A percentile compares a stretch with the other conserved stretches of the same genome.
phyloP scores from a whole-genome alignment of 768 basidiomycete genomes.

The Cubamyces lactineus region DNA sequence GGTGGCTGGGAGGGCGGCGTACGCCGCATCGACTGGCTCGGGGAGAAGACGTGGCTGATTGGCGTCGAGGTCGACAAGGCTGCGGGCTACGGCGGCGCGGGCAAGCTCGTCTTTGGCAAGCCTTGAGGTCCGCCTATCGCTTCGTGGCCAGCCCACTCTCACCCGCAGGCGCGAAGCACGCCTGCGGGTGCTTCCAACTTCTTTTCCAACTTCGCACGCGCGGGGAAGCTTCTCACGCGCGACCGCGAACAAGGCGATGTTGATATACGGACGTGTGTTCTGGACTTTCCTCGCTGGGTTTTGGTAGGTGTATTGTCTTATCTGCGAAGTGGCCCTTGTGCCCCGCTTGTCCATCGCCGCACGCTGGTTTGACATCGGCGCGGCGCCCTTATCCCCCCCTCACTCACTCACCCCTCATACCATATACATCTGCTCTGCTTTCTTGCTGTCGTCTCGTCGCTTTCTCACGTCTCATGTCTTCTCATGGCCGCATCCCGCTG shows the following conservation, averaged over 20 bases:
- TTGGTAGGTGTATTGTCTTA: constrained; percentile 21
- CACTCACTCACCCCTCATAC: background rate
- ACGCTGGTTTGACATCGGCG: constrained; percentile 24
- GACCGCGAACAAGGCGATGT: constrained; percentile 1
- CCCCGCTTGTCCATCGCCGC: constrained; percentile 1
- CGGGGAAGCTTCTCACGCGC: background rate
- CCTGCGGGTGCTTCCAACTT: background rate
- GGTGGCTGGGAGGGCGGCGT: constrained; percentile 75
- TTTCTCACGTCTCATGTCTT: constrained; percentile 1
- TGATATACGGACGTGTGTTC: constrained; percentile 22
- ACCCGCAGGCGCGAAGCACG: background rate
- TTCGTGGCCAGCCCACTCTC: background rate
- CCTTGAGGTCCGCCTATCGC: constrained; percentile 33
- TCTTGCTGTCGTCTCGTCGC: constrained; percentile 16
- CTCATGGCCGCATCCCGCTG: constrained; percentile 10
- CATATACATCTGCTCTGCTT: constrained; percentile 12
- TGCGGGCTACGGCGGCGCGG: constrained; percentile 41
- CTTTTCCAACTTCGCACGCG: background rate
- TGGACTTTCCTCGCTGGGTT: constrained; percentile 21
- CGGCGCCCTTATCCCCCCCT: background rate
- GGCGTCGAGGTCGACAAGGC: constrained; percentile 64
- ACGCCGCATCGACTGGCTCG: constrained; percentile 67
- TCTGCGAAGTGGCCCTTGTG: background rate
- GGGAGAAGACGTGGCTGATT: constrained; percentile 58
- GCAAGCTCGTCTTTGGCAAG: constrained; percentile 53